A percentile compares a stretch with the other conserved stretches of the same genome.
phyloP scores from a whole-genome alignment of 208 protist genomes.

The Leishmania braziliensis region DNA sequence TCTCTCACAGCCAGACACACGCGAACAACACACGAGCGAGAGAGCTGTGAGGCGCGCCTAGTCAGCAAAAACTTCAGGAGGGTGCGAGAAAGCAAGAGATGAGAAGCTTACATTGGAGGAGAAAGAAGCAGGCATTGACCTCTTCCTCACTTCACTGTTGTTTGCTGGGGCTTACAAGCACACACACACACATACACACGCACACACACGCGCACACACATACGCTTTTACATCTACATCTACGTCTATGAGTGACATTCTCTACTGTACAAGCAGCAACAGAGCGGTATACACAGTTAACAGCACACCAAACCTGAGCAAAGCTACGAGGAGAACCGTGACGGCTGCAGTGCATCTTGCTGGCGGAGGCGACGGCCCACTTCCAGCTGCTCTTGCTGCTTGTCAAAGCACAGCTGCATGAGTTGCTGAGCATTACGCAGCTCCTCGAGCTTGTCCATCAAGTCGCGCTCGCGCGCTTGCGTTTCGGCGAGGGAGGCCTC shows the following conservation, averaged over 20 bases:
- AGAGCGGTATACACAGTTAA: not conserved
- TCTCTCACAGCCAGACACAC: not conserved
- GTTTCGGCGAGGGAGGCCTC: slow-evolving; percentile 67
- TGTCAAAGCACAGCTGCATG: slow-evolving; percentile 91
- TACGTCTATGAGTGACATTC: not conserved
- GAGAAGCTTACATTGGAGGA: not conserved
- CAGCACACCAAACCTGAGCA: not conserved
- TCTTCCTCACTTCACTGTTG: not conserved
- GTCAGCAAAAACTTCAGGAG: not conserved
- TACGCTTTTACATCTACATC: not conserved
- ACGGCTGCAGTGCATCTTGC: slow-evolving; percentile 23
- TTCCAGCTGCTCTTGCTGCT: slow-evolving; percentile 89
- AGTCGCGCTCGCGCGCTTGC: slow-evolving; percentile 66
- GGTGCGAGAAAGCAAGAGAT: not conserved
- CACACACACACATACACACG: not conserved
- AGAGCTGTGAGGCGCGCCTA: not conserved
- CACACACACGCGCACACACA: not conserved
- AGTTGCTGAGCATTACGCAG: slow-evolving; percentile 78
- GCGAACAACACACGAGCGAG: not conserved
- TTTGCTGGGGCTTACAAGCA: not conserved
- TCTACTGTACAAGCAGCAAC: not conserved
- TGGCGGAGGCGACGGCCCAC: slow-evolving; percentile 68
- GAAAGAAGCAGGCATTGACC: not conserved
- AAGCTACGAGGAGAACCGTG: slow-evolving; percentile 11
- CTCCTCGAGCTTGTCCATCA: slow-evolving; percentile 83